A percentile compares a stretch with the other conserved stretches of the same genome.
Conservation (phyloP, 2,329 filamentous ascomycete species). For the Alternaria conjuncta region DNA sequence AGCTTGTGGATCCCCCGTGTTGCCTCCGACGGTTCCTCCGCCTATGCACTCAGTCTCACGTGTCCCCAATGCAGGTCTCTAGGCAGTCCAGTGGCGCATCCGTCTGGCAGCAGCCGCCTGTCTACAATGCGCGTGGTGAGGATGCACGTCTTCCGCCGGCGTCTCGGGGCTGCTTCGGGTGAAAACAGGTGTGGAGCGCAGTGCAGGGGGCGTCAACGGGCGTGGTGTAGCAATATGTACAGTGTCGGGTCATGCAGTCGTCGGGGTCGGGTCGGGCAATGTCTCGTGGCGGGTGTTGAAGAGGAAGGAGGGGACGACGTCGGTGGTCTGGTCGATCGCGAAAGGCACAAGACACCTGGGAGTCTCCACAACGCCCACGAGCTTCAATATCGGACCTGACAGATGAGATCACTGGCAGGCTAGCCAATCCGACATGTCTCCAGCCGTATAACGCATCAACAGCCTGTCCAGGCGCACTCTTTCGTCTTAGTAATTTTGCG, state of each 20-base stretch:
- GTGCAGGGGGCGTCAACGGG: conserved; percentile 10
- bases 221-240: conserved; percentile 2
- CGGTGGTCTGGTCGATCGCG: conserved; percentile 19
- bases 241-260: conserved; percentile 10
- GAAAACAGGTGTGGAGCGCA: conserved; percentile 8
- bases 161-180: conserved; percentile 32
- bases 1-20: conserved; percentile 20
- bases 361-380: conserved; percentile 17
- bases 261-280: conserved; percentile 9
- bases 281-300: conserved; percentile 18
- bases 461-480: conserved; percentile 15
- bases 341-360: conserved; percentile 16
- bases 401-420: conserved; percentile 2
- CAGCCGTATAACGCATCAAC: conserved; percentile 1
- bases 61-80: conserved; percentile 4
- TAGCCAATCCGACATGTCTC: conserved; percentile 7
- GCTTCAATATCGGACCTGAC: conserved; percentile 10
- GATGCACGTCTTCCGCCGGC: conserved; percentile 28
- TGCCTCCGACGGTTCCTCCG: conserved; percentile 14
- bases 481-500: conserved; percentile 28
- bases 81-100: conserved; percentile 24
- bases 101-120: conserved; percentile 17
- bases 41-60: conserved; percentile 8
- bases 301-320: conserved; percentile 22
- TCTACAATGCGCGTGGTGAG: conserved; percentile 23